phyloP scores from a whole-genome alignment of 345 rosid genomes.

The Durio zibethinus region DNA sequence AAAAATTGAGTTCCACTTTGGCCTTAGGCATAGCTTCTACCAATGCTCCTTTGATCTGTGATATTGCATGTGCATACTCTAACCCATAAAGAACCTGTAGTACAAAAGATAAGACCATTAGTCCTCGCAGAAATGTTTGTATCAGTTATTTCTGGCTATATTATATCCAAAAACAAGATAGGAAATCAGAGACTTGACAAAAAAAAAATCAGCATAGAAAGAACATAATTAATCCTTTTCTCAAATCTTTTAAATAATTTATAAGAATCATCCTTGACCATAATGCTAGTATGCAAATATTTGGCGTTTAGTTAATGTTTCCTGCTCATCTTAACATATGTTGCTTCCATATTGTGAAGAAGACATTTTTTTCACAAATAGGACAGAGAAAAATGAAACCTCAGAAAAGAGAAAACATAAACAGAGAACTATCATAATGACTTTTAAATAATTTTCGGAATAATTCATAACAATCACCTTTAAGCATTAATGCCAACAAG shows the following conservation, averaged over 20 bases:
- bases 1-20: slow-evolving; percentile 36
- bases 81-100: slow-evolving; percentile 84
- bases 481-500: not conserved
- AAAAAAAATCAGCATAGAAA: not conserved
- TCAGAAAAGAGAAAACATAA: not conserved
- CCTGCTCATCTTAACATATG: not conserved
- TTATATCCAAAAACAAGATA: not conserved
- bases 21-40: slow-evolving; percentile 27
- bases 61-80: slow-evolving; percentile 68
- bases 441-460: not conserved
- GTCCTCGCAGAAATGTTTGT: not conserved
- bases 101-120: not conserved
- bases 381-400: not conserved
- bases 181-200: not conserved
- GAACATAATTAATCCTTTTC: not conserved
- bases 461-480: not conserved
- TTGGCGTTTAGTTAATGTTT: not conserved
- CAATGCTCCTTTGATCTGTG: slow-evolving; percentile 43
- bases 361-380: not conserved
- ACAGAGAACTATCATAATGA: not conserved
- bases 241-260: not conserved
- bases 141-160: not conserved
- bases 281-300: not conserved
- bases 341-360: not conserved
- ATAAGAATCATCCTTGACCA: not conserved